Conservation (phyloP, 1,284 basidiomycete species). For the Ceratobasidium sp. region DNA sequence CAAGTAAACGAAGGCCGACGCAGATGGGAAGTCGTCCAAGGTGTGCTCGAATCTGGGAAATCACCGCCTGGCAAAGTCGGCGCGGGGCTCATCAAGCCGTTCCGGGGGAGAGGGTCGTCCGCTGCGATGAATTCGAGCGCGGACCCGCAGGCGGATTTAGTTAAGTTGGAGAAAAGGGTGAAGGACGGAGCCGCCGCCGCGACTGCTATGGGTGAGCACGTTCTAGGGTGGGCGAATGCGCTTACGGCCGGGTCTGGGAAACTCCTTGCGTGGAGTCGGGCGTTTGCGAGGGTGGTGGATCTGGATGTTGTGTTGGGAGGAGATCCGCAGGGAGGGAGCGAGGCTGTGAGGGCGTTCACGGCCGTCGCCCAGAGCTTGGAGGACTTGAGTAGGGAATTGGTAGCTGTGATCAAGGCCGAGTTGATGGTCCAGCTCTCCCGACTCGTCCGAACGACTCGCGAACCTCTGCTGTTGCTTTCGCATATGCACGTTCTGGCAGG, state of each 20-base stretch:
- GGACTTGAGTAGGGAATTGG: slow-evolving; percentile 27
- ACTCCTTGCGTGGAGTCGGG: slow-evolving; percentile 68
- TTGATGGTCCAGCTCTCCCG: slow-evolving; percentile 66
- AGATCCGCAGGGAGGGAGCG: slow-evolving; percentile 74
- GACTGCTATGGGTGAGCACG: slow-evolving; percentile 66
- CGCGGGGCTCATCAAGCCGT: slow-evolving; percentile 20
- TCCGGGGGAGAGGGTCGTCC: slow-evolving; percentile 1
- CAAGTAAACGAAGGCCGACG: slow-evolving; percentile 89
- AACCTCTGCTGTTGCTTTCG: slow-evolving; percentile 69
- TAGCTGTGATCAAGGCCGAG: slow-evolving; percentile 62
- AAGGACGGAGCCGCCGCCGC: slow-evolving; percentile 65
- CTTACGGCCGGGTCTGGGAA: slow-evolving; percentile 60
- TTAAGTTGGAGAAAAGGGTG: slow-evolving; percentile 65
- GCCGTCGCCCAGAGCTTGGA: slow-evolving; percentile 26
- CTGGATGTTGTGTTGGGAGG: slow-evolving; percentile 60
- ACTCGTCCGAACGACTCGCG: slow-evolving; percentile 65
- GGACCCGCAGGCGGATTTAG: slow-evolving; percentile 58
- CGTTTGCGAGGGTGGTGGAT: slow-evolving; percentile 75
- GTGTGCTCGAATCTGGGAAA: slow-evolving; percentile 49
- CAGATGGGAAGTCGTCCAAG: slow-evolving; percentile 83
- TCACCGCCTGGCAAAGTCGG: slow-evolving; percentile 7
- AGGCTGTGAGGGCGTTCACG: slow-evolving; percentile 30
- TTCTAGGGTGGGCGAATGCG: slow-evolving; percentile 68
- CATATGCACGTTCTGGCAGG: slow-evolving; percentile 70
- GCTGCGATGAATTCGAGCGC: neutral